phyloP scores from a whole-genome alignment of 352 stramenopile genomes.

The Phytophthora brassicae region DNA sequence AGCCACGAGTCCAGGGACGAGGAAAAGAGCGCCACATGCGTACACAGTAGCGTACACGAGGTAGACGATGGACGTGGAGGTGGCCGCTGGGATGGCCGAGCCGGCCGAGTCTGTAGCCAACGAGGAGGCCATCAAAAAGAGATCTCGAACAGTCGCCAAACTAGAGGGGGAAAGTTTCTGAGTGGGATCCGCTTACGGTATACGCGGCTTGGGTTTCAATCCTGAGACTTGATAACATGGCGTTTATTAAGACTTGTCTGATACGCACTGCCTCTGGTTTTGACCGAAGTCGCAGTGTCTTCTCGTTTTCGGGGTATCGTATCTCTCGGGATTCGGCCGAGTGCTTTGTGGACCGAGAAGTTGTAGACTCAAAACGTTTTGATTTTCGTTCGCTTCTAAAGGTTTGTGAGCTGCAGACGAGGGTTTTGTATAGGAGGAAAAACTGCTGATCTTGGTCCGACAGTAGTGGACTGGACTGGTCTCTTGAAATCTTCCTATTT shows the following conservation, averaged over 20 bases:
- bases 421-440: conserved; percentile 3
- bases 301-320: conserved; percentile 19
- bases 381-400: conserved; percentile 26
- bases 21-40: conserved; percentile 48
- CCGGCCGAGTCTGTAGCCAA: background rate
- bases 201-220: background rate
- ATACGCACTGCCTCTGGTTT: conserved; percentile 13
- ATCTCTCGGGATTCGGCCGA: conserved; percentile 19
- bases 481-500: background rate
- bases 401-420: conserved; percentile 3
- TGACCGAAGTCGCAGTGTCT: too few relatives aligned
- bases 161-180: background rate
- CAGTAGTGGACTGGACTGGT: conserved; percentile 6
- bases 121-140: background rate
- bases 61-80: conserved; percentile 39
- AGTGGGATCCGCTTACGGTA: background rate
- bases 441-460: conserved; percentile 8
- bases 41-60: conserved; percentile 57
- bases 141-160: too few relatives aligned
- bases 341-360: too few relatives aligned
- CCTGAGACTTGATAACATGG: background rate
- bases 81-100: conserved; percentile 14
- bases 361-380: too few relatives aligned
- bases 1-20: conserved; percentile 41
- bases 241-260: conserved; percentile 1